phyloP scores from a whole-genome alignment of 305 asterid species.

The Fraxinus dipetala region DNA sequence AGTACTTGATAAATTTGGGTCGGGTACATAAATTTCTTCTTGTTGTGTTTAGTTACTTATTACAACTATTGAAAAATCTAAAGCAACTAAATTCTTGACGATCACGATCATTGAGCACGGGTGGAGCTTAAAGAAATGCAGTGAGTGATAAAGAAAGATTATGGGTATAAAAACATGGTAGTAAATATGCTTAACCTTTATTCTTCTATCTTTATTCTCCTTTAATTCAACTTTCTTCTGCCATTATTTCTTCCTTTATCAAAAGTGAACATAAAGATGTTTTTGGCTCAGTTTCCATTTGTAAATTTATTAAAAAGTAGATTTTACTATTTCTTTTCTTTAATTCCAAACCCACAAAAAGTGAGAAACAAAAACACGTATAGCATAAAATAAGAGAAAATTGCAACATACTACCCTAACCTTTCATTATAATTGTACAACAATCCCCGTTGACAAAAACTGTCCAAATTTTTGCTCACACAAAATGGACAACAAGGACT shows the following conservation, averaged over 20 bases:
- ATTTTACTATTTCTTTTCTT: not conserved
- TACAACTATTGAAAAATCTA: not conserved
- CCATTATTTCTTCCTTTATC: not conserved
- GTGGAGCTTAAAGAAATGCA: not conserved
- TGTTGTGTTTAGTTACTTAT: not conserved
- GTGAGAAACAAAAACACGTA: not conserved
- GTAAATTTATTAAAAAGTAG: not conserved
- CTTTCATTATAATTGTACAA: not conserved
- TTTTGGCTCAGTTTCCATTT: not conserved
- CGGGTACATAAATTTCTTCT: not conserved
- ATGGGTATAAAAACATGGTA: not conserved
- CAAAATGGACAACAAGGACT: not conserved
- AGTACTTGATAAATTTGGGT: not conserved
- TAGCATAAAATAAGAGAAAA: not conserved
- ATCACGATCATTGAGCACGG: not conserved
- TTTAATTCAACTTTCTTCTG: slow-evolving; percentile 3
- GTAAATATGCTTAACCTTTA: not conserved
- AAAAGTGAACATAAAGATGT: not conserved
- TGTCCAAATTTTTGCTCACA: not conserved
- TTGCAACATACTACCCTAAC: not conserved
- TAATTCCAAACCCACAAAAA: not conserved
- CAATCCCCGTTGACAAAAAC: not conserved
- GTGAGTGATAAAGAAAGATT: not conserved
- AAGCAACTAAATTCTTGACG: not conserved
- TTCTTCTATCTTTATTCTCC: slow-evolving; percentile 1